Percentiles rank a stretch among this genome's conserved stretches.
Conservation (phyloP, 2,329 filamentous ascomycete species). For the Leptographium radiaticola region DNA sequence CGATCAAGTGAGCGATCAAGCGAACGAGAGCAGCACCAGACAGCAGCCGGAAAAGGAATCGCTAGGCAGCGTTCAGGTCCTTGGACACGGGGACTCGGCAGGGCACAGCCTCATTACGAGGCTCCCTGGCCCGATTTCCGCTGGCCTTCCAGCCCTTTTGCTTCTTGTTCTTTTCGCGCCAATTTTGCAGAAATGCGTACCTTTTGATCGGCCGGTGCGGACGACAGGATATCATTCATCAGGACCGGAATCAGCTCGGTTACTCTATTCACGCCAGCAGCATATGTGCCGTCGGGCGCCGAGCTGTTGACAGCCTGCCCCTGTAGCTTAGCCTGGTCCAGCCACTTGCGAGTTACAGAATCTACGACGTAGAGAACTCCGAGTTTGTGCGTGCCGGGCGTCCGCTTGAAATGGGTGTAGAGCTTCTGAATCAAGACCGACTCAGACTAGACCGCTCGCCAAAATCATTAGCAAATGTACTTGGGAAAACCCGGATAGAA, state of each 20-base stretch:
- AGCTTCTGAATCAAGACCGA: conserved; percentile 91
- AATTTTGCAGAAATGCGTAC: conserved; percentile 44
- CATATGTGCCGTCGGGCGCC: conserved; percentile 83
- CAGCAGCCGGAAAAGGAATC: too few species aligned
- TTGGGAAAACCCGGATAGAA: too few species aligned
- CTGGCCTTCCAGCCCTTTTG: not conserved
- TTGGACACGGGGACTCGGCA: too few species aligned
- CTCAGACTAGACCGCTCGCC: conserved; percentile 55
- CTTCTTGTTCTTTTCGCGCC: not conserved
- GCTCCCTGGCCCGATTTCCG: not conserved
- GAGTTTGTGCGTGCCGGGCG: conserved; percentile 88
- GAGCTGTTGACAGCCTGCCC: conserved; percentile 70
- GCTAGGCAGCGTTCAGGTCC: too few species aligned
- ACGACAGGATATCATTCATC: conserved; percentile 89
- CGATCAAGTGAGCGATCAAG: not conserved
- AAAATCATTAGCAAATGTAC: not conserved
- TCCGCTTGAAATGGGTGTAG: conserved; percentile 93
- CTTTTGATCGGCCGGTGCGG: conserved; percentile 89
- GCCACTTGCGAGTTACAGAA: conserved; percentile 97
- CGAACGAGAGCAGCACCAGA: not conserved
- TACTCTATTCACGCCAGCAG: conserved; percentile 90
- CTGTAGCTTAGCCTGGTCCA: conserved; percentile 81
- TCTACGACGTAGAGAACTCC: conserved; percentile 99
- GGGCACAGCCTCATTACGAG: too few species aligned
- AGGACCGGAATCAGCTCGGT: conserved; percentile 85